Conservation (phyloP, 192 early-diverging fungal genomes). For the Obelidium mucronatum region DNA sequence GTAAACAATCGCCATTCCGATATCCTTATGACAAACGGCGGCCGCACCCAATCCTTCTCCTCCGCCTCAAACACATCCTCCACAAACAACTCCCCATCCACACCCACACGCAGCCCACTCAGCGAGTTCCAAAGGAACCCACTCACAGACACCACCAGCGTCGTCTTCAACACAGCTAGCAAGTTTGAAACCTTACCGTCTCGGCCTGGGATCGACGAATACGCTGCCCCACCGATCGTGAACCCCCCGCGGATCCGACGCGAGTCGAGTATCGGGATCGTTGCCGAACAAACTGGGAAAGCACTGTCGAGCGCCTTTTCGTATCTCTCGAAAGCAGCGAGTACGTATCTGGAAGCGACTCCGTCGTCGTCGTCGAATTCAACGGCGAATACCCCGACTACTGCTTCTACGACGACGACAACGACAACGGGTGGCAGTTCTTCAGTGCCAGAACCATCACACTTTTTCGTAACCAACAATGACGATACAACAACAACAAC, state of each 20-base stretch:
- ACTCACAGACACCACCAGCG: neutral
- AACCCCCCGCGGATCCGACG: neutral
- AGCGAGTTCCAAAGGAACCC: neutral
- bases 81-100: no score
- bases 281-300: no score
- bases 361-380: neutral
- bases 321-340: neutral
- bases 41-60: slow-evolving; percentile 4
- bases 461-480: slow-evolving; percentile 17
- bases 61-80: neutral
- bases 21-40: neutral
- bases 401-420: neutral
- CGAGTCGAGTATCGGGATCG: neutral
- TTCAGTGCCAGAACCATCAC: neutral
- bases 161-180: neutral
- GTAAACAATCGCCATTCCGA: neutral
- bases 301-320: neutral
- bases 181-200: neutral
- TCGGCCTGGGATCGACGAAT: neutral
- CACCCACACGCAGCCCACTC: slow-evolving; percentile 12
- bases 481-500: no score
- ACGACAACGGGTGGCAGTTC: neutral
- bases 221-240: neutral
- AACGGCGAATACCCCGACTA: neutral
- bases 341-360: neutral